Evolutionary conservation across 2,329 filamentous ascomycete genomes (phyloP).

Genomic region (Geoglossum cookeanum): DNA sequence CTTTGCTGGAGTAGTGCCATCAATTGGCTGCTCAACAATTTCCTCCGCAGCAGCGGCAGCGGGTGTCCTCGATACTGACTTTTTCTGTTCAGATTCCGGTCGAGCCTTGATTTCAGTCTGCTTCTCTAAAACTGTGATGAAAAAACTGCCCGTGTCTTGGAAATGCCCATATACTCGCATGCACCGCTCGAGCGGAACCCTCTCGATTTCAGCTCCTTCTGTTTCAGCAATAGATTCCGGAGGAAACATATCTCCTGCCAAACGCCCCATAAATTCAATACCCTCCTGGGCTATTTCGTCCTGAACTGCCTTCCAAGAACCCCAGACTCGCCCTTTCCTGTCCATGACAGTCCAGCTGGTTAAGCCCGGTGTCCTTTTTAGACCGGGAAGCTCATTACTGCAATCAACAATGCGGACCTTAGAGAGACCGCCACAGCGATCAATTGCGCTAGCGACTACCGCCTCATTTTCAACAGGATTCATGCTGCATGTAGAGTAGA

Average conservation of each 20-base stretch:
- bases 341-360: constrained; percentile 83
- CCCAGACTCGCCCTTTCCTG: constrained; percentile 61
- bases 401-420: constrained; percentile 78
- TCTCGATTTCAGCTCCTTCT: not conserved
- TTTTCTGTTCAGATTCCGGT: constrained; percentile 41
- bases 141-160: constrained; percentile 94
- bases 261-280: constrained; percentile 38
- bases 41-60: constrained; percentile 8
- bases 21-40: constrained; percentile 18
- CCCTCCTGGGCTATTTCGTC: constrained; percentile 41
- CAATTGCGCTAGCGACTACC: constrained; percentile 72
- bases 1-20: constrained; percentile 12
- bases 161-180: constrained; percentile 89
- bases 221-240: constrained; percentile 22
- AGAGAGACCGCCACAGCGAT: constrained; percentile 63
- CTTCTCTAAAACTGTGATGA: constrained; percentile 91
- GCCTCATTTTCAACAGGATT: constrained; percentile 97
- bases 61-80: constrained; percentile 5
- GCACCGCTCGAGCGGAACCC: constrained; percentile 64
- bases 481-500: constrained; percentile 98
- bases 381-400: constrained; percentile 51
- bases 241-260: constrained; percentile 74
- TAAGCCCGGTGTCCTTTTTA: constrained; percentile 62
- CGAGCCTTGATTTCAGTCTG: constrained; percentile 64
- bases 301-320: constrained; percentile 64